Evolutionary conservation across 2,329 filamentous ascomycete genomes (phyloP).

Genomic region (Pestalotiopsis fici): DNA sequence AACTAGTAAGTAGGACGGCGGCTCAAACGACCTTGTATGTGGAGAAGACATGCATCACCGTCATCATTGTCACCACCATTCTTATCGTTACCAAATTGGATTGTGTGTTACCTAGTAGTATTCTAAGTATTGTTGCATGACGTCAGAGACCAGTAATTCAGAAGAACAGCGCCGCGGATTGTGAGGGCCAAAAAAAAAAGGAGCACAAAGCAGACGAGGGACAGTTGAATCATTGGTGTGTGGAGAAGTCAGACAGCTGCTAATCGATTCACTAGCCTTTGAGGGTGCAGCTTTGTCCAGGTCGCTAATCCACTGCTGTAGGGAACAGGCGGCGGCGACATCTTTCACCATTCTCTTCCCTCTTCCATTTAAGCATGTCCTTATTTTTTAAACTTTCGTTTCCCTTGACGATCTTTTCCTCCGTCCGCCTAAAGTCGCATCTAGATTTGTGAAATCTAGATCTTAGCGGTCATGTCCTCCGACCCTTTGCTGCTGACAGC

Average conservation of each 20-base stretch:
- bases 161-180: no score
- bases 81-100: no score
- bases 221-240: not conserved
- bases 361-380: not conserved
- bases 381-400: not conserved
- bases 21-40: not conserved
- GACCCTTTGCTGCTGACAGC: constrained; percentile 23
- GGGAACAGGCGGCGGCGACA: not conserved
- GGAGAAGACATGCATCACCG: not conserved
- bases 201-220: not conserved
- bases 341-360: not conserved
- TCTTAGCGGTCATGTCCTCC: not conserved
- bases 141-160: not conserved
- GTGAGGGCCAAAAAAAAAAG: not conserved
- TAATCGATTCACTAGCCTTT: not conserved
- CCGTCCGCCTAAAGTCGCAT: not conserved
- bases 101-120: no score
- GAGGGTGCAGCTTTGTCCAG: not conserved
- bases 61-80: no score
- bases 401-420: not conserved
- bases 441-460: not conserved
- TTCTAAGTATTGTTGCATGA: not conserved
- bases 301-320: not conserved
- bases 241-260: not conserved
- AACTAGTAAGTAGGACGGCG: no score